Conservation (phyloP, 2,329 filamentous ascomycete genomes). For the Incumbomyces lentus region DNA sequence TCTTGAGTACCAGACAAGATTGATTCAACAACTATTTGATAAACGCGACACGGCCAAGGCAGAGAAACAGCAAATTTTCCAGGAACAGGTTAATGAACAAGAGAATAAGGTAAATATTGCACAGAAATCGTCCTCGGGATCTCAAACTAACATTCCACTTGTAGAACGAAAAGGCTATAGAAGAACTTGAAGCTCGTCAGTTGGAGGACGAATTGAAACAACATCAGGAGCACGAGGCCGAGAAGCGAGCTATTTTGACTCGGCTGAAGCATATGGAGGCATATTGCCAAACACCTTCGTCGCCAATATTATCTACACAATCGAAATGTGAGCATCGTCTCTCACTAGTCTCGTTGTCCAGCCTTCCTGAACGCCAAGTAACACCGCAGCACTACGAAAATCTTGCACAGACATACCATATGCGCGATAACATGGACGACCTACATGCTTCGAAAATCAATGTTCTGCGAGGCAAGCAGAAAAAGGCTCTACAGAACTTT, state of each 20-base stretch:
- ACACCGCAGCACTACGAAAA: constrained; percentile 34
- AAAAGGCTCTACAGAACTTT: constrained; percentile 30
- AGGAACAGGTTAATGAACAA: constrained; percentile 27
- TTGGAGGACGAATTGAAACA: constrained; percentile 36
- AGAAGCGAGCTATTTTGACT: constrained; percentile 32
- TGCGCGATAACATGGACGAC: constrained; percentile 33
- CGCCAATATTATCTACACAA: constrained; percentile 23
- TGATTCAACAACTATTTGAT: constrained; percentile 12
- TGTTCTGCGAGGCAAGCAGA: constrained; percentile 37
- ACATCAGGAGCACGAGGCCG: constrained; percentile 33
- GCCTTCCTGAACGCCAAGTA: constrained; percentile 25
- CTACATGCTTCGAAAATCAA: constrained; percentile 37
- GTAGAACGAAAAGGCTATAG: constrained; percentile 29
- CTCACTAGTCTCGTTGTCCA: constrained; percentile 15
- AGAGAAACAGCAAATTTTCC: constrained; percentile 24
- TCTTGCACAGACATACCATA: constrained; percentile 35
- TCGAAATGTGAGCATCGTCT: constrained; percentile 12
- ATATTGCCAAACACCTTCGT: constrained; percentile 33
- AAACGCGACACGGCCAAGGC: constrained; percentile 19
- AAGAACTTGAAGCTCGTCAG: constrained; percentile 34
- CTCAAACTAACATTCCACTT: constrained; percentile 5
- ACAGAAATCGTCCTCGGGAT: neutral
- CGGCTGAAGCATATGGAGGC: constrained; percentile 40
- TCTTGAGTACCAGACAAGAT: constrained; percentile 15
- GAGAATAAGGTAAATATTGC: constrained; percentile 27